phyloP scores from a whole-genome alignment of 2,329 filamentous ascomycete genomes.

The Aspergillus felis region DNA sequence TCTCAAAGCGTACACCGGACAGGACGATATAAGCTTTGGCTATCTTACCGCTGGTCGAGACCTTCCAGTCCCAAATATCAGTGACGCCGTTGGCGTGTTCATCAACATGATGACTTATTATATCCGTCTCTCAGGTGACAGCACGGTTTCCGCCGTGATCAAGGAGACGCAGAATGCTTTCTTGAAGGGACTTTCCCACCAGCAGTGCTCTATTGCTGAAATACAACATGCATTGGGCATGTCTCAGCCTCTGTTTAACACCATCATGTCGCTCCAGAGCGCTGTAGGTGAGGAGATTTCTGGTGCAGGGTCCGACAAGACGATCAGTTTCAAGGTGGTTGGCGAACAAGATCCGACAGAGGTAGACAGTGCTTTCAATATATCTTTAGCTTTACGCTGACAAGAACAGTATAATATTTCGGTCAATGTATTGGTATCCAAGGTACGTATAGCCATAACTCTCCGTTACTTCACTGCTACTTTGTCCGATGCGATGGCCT shows the following conservation, averaged over 20 bases:
- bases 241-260: background rate
- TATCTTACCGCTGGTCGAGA: constrained; percentile 28
- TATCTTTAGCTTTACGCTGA: background rate
- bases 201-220: background rate
- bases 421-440: background rate
- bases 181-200: background rate
- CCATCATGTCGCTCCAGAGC: background rate
- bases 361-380: background rate
- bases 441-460: background rate
- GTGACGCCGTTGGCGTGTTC: constrained; percentile 35
- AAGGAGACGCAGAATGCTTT: background rate
- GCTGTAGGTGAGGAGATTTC: background rate
- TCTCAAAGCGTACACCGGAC: constrained; percentile 8
- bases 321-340: background rate
- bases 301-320: background rate
- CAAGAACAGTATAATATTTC: background rate
- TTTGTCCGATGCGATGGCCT: background rate
- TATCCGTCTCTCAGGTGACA: background rate
- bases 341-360: background rate
- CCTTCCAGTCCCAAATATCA: constrained; percentile 32
- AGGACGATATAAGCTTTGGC: constrained; percentile 25
- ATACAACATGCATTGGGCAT: background rate
- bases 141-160: background rate
- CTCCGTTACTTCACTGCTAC: background rate
- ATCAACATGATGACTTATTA: constrained; percentile 7